Evolutionary conservation across 345 rosid genomes (phyloP).

Genomic region (Gossypium stocksii): DNA sequence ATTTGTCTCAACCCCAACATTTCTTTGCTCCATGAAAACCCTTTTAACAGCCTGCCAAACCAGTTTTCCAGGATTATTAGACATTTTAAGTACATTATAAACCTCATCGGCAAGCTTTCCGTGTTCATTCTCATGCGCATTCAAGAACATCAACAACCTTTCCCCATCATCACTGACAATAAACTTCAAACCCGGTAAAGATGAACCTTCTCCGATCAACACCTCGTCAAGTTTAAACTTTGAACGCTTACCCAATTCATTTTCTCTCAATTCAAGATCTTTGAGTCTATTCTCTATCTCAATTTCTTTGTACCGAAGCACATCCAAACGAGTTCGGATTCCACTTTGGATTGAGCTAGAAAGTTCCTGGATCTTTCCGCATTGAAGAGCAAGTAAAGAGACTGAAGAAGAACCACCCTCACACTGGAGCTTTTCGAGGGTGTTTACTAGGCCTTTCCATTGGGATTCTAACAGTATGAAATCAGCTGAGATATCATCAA

Average conservation of each 20-base stretch:
- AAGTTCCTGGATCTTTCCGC: constrained; percentile 7
- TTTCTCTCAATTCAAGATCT: constrained; percentile 9
- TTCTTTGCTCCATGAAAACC: background rate
- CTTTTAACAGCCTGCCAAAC: constrained; percentile 27
- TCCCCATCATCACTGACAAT: constrained; percentile 10
- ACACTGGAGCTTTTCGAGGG: background rate
- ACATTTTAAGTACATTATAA: constrained; percentile 15
- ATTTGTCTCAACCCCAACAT: constrained; percentile 8
- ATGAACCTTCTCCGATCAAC: constrained; percentile 2
- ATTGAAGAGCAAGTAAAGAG: constrained; percentile 7
- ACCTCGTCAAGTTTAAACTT: background rate
- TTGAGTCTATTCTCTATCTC: constrained; percentile 6
- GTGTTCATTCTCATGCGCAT: constrained; percentile 15
- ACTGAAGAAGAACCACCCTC: constrained; percentile 6
- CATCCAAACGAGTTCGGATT: background rate
- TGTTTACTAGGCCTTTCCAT: constrained; percentile 1
- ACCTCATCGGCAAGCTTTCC: constrained; percentile 17
- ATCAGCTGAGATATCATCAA: constrained; percentile 5
- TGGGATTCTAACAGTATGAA: constrained; percentile 3
- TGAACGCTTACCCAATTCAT: constrained; percentile 7
- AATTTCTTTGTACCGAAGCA: constrained; percentile 6
- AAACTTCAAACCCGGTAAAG: constrained; percentile 11
- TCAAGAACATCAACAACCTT: constrained; percentile 20
- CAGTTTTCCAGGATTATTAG: constrained; percentile 27
- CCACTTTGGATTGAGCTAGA: background rate